Evolutionary conservation across 306 rosid genomes (phyloP).

Genomic region (Gastrolobium bilobum): DNA sequence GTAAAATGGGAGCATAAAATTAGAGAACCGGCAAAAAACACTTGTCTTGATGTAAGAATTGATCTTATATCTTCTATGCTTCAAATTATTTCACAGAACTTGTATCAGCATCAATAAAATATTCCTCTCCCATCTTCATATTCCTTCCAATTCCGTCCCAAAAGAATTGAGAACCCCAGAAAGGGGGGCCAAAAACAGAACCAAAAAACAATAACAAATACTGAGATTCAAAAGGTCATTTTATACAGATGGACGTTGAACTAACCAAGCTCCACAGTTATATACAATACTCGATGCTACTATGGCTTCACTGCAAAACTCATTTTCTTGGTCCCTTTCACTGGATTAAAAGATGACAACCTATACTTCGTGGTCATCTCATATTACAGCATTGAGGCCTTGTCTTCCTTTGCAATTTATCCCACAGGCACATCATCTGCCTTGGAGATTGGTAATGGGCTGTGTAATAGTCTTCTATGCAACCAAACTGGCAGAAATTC

Average conservation of each 20-base stretch:
- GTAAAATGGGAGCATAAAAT: background rate
- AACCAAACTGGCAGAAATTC: constrained; percentile 81
- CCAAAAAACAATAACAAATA: background rate
- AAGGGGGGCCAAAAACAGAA: background rate
- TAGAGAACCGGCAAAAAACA: background rate
- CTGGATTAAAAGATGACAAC: constrained; percentile 32
- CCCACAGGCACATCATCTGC: constrained; percentile 83
- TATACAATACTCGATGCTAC: constrained; percentile 52
- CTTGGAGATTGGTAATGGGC: constrained; percentile 93
- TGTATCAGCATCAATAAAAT: constrained; percentile 19
- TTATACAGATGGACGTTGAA: constrained; percentile 41
- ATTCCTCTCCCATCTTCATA: constrained; percentile 8
- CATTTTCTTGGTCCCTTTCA: constrained; percentile 35
- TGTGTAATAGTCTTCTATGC: constrained; percentile 75
- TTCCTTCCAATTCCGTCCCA: constrained; percentile 13
- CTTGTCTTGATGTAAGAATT: background rate
- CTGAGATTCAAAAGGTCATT: constrained; percentile 30
- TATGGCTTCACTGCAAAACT: constrained; percentile 62
- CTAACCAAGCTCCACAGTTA: constrained; percentile 50
- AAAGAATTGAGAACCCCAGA: constrained; percentile 37
- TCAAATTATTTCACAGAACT: constrained; percentile 40
- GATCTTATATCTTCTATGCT: background rate
- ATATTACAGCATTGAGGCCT: constrained; percentile 56
- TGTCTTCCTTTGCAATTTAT: constrained; percentile 49
- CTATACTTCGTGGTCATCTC: constrained; percentile 43